Percentiles rank a stretch among this genome's conserved stretches.
Conservation (phyloP, 805 yeast species). For the Ogataea siamensis region DNA sequence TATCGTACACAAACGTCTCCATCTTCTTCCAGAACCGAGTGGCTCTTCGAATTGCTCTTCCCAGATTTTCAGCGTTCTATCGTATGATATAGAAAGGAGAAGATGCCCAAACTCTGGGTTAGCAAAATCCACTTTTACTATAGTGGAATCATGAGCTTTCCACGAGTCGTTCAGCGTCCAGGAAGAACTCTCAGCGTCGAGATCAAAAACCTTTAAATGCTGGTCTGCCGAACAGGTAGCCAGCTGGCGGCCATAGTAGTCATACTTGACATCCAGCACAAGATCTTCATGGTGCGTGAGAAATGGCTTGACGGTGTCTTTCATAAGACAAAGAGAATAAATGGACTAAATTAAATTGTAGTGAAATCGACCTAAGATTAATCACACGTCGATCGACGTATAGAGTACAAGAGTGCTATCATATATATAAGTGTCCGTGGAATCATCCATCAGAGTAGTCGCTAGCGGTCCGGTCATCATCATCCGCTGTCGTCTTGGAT, state of each 20-base stretch:
- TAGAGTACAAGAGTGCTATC: conserved; percentile 6
- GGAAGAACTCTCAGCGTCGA: conserved; percentile 59
- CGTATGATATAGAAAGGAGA: conserved; percentile 85
- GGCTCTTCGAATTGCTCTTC: conserved; percentile 82
- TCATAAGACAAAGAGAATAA: conserved; percentile 21
- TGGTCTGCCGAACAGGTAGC: conserved; percentile 97
- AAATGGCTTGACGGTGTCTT: conserved; percentile 59
- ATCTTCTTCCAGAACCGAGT: conserved; percentile 75
- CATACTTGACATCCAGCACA: conserved; percentile 86
- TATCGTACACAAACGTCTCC: conserved; percentile 72
- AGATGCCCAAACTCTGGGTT: conserved; percentile 91
- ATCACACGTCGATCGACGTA: conserved; percentile 9
- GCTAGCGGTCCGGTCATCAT: conserved; percentile 28
- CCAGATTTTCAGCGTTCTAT: conserved; percentile 86
- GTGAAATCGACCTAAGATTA: not conserved
- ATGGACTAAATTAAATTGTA: conserved; percentile 2
- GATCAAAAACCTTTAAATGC: conserved; percentile 83
- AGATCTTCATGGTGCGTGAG: conserved; percentile 91
- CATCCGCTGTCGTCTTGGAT: conserved; percentile 16
- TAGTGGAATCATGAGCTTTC: conserved; percentile 92
- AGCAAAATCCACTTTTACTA: conserved; percentile 86
- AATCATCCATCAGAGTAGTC: conserved; percentile 22
- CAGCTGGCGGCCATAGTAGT: conserved; percentile 86
- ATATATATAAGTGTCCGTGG: not conserved
- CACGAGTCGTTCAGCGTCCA: conserved; percentile 89